These are phyloP conservation scores for Claviceps arundinis DNA, from an alignment of 2,329 filamentous ascomycete species.

Conservation along the genomic window DNA sequence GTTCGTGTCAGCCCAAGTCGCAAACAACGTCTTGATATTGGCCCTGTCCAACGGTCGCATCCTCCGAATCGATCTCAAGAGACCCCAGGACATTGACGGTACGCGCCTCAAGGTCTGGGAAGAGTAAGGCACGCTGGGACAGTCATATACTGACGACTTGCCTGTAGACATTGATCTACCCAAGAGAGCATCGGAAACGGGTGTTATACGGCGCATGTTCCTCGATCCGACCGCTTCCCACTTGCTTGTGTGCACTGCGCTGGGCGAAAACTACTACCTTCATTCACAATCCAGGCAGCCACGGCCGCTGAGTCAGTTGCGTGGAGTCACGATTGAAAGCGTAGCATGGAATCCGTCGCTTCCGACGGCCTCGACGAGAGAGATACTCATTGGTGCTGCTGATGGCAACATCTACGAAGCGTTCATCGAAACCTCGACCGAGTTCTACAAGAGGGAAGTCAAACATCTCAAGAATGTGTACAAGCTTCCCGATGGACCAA, in stretches of 20 bases:
- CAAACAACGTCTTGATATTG: constrained; percentile 90
- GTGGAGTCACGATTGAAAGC: constrained; percentile 76
- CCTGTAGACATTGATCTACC: constrained; percentile 82
- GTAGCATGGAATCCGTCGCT: constrained; percentile 90
- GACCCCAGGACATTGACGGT: constrained; percentile 91
- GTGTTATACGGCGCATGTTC: constrained; percentile 90
- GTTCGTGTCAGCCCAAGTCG: constrained; percentile 91
- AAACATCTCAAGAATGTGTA: constrained; percentile 79
- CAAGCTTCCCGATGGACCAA: constrained; percentile 66
- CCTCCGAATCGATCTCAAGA: constrained; percentile 84
- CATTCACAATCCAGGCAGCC: constrained; percentile 88
- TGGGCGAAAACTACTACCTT: constrained; percentile 95
- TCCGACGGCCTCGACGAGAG: constrained; percentile 84
- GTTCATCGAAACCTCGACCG: constrained; percentile 85
- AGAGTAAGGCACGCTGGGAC: not conserved
- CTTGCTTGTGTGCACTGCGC: constrained; percentile 77
- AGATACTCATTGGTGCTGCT: constrained; percentile 83
- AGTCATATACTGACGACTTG: constrained; percentile 1
- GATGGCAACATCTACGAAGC: constrained; percentile 93
- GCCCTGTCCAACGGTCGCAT: constrained; percentile 88
- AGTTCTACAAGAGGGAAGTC: constrained; percentile 92
- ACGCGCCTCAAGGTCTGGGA: constrained; percentile 3
- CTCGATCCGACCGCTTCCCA: constrained; percentile 95
- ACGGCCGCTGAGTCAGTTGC: constrained; percentile 66
- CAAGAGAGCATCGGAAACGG: constrained; percentile 80